Evolutionary conservation across 176 grass and related monocot species (phyloP), one percentile per base, ranked within the genome.

Genomic region (Bromus sterilis): DNA sequence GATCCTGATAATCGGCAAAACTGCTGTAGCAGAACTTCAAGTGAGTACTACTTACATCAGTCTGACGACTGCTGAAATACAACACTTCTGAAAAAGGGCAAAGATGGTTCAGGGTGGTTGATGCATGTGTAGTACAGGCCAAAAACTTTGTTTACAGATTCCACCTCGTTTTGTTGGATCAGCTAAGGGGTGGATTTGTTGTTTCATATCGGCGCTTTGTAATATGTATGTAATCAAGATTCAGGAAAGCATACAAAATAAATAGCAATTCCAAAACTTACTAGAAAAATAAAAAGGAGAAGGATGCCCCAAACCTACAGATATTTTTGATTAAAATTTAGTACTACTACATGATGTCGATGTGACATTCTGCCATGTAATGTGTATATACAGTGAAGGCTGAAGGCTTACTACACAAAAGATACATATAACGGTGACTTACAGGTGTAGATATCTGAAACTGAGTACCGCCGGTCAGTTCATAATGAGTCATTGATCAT

Each of bases 1-100:
- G 89, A 86, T 86, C 62, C 86, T 35, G 84, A 91, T 29, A 89
- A 94, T 67, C 74, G 57, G 55, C 80, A 36, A 10, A 65, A 39
- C 74, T 84, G 78, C 74, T 12, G 4, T 39, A 39, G 33, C 46
- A 49, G 46, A 48, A 48, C 44, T 48, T 37, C 18, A 14, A 18
- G 23, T n/a, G 39, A 76, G 73, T 11, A 74, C 7, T 37, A 10
- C 21, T 43, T 39, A 10, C 21, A 71, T 39, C 0, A 5, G 24
- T 6, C 12, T 77, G n/a, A 76, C 53, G n/a, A 76, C 53, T 28
- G 23, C 14, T 58, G n/a, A 26, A 58, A 56, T 39, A 26, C 4
- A 33, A 76, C 2, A 32, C 34, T 57, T 58, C 13, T 16, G 49
- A n/a, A 30, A 42, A 42, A 2, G 15, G 5, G 25, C 23, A 77